These are phyloP conservation scores for Lophiotrema nucula DNA, from an alignment of 495 filamentous ascomycete species.

Conservation along the genomic window DNA sequence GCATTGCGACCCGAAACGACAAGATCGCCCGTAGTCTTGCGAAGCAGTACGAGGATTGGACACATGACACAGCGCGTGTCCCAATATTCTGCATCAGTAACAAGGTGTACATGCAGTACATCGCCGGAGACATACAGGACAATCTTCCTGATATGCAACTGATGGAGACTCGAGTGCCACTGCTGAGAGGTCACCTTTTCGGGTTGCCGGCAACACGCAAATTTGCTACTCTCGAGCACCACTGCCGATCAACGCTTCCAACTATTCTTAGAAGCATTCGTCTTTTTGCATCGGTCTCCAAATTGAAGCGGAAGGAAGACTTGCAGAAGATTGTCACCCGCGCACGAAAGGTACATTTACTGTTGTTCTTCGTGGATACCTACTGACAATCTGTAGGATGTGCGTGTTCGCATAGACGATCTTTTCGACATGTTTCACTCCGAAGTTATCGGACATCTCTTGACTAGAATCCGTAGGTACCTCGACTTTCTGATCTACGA, in stretches of 20 bases:
- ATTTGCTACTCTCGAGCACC: constrained; percentile 1
- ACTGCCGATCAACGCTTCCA: not conserved
- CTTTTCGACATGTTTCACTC: no score
- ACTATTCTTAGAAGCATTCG: not conserved
- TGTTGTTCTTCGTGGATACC: no score
- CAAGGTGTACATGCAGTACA: not conserved
- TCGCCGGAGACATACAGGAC: not conserved
- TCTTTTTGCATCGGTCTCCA: not conserved
- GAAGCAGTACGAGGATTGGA: not conserved
- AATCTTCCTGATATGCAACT: not conserved
- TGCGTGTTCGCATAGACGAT: no score
- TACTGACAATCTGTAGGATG: no score
- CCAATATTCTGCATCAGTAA: constrained; percentile 2
- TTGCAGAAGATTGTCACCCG: not conserved
- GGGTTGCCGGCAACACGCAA: not conserved
- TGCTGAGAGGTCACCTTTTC: not conserved
- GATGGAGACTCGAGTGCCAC: not conserved
- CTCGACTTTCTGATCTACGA: no score
- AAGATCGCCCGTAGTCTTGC: not conserved
- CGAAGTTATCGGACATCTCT: no score
- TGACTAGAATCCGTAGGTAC: no score
- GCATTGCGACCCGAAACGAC: not conserved
- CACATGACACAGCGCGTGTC: not conserved
- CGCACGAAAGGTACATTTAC: no score
- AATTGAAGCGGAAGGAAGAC: constrained; percentile 2